Percentiles rank a stretch among this genome's conserved stretches.
phyloP scores from a whole-genome alignment of 2,329 filamentous ascomycete species.

The Macrophomina tecta region DNA sequence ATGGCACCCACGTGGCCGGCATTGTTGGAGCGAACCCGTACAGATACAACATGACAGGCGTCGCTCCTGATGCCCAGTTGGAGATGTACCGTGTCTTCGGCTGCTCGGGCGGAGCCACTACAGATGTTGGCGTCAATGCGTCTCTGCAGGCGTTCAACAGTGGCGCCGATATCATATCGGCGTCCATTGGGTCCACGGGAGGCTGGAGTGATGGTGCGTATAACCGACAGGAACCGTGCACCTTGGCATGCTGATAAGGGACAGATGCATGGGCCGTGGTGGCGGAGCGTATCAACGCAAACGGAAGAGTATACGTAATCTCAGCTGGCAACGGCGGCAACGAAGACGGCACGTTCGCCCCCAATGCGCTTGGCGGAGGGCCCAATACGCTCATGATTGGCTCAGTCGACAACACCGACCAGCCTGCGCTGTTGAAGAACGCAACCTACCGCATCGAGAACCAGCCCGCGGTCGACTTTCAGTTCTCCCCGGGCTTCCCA shows the following conservation, averaged over 20 bases:
- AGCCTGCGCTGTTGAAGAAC: background rate
- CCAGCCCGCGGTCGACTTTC: background rate
- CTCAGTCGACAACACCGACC: background rate
- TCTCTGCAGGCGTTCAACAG: background rate
- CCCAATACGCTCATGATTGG: background rate
- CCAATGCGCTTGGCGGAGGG: background rate
- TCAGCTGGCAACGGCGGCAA: background rate
- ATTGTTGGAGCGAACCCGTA: slow-evolving; percentile 1
- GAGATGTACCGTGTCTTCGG: slow-evolving; percentile 3
- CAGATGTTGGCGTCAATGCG: background rate
- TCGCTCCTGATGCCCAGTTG: background rate
- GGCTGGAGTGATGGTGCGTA: background rate
- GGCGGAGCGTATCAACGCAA: background rate
- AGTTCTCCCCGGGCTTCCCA: background rate
- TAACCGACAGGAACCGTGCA: too few species aligned
- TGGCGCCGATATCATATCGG: background rate
- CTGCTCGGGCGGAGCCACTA: background rate
- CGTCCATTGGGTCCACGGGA: background rate
- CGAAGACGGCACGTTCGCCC: background rate
- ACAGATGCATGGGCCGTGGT: slow-evolving; percentile 1
- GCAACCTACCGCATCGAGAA: background rate
- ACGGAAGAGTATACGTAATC: background rate
- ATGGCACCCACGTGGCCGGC: background rate
- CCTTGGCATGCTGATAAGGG: background rate
- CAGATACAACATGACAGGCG: slow-evolving; percentile 9